Evolutionary conservation across 2,329 filamentous ascomycete species (phyloP).

Genomic region (Cladobotryum protrusum): DNA sequence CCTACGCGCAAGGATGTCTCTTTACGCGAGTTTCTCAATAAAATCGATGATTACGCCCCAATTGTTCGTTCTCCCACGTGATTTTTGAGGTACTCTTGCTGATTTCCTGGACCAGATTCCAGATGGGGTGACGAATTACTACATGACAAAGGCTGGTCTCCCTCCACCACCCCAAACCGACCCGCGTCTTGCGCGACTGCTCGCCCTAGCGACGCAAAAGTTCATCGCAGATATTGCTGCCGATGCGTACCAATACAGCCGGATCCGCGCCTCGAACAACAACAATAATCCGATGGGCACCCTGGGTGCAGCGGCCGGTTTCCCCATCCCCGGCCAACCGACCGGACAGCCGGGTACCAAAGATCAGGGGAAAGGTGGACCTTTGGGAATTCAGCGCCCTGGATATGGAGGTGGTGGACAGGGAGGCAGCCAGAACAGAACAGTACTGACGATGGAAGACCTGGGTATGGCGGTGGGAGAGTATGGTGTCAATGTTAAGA

Average conservation of each 20-base stretch:
- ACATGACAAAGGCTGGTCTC: constrained; percentile 91
- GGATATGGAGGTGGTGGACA: constrained; percentile 85
- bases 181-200: constrained; percentile 80
- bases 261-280: constrained; percentile 82
- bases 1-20: constrained; percentile 86
- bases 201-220: constrained; percentile 96
- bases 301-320: constrained; percentile 67
- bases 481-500: constrained; percentile 96
- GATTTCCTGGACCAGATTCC: constrained; percentile 60
- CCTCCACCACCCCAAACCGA: constrained; percentile 89
- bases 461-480: constrained; percentile 96
- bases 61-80: constrained; percentile 58
- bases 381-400: constrained; percentile 67
- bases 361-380: constrained; percentile 51
- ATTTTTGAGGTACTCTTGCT: neutral
- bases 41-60: constrained; percentile 98
- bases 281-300: constrained; percentile 89
- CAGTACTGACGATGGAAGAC: constrained; percentile 97
- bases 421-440: constrained; percentile 81
- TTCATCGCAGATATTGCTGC: constrained; percentile 97
- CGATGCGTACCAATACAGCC: constrained; percentile 95
- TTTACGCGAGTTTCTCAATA: constrained; percentile 83
- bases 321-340: constrained; percentile 57
- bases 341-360: constrained; percentile 50
- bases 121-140: constrained; percentile 95